Evolutionary conservation across 768 basidiomycete species (phyloP).

Genomic region (Hebeloma cylindrosporum): DNA sequence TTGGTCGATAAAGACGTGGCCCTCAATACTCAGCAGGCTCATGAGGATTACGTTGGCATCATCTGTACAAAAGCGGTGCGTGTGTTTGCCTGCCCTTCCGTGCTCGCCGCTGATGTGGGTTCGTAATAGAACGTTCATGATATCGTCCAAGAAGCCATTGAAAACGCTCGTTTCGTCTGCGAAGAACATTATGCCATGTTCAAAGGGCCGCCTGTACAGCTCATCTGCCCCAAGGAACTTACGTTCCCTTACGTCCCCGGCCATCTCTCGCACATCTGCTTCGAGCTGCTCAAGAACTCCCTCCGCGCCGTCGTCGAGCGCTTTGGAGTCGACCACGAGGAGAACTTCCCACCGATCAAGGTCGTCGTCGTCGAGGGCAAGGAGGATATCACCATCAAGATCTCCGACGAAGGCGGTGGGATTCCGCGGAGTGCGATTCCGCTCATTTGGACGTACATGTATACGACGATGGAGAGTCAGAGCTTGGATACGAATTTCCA

Average conservation of each 20-base stretch:
- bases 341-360: slow-evolving; percentile 85
- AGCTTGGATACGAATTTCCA: slow-evolving; percentile 77
- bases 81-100: slow-evolving; percentile 15
- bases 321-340: slow-evolving; percentile 79
- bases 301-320: slow-evolving; percentile 96
- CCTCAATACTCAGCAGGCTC: slow-evolving; percentile 87
- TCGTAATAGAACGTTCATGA: slow-evolving; percentile 81
- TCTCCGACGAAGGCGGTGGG: slow-evolving; percentile 95
- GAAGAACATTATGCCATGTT: slow-evolving; percentile 97
- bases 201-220: slow-evolving; percentile 93
- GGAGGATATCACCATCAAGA: slow-evolving; percentile 99
- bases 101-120: not conserved
- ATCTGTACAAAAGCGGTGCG: slow-evolving; percentile 90
- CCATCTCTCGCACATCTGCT: slow-evolving; percentile 94
- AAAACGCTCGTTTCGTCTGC: slow-evolving; percentile 95
- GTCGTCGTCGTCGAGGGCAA: slow-evolving; percentile 96
- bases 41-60: slow-evolving; percentile 93
- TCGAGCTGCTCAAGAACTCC: slow-evolving; percentile 97
- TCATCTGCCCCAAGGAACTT: slow-evolving; percentile 87
- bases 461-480: slow-evolving; percentile 80
- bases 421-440: slow-evolving; percentile 88
- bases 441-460: slow-evolving; percentile 99
- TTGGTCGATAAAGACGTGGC: slow-evolving; percentile 69
- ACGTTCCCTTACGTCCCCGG: slow-evolving; percentile 96
- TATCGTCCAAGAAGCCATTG: slow-evolving; percentile 95